Evolutionary conservation across 768 basidiomycete genomes (phyloP), one percentile per base, ranked within the genome.

Genomic region (Exsudoporus frostii): DNA sequence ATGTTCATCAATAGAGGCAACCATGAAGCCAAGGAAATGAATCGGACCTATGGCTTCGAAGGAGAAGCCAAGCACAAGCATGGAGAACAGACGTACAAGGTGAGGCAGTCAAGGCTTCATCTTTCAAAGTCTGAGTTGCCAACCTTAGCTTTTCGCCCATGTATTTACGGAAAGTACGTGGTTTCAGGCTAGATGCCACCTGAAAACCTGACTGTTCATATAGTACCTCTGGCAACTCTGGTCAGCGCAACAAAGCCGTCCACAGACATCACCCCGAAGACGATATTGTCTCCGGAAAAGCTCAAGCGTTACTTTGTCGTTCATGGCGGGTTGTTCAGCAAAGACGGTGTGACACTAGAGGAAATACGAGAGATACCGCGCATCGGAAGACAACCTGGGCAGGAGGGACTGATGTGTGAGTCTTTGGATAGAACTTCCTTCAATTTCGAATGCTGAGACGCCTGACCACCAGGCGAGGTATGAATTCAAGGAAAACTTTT

Each of bases 1-100:
- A 91, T 98, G 79, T 96, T 81, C 70, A 83, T 99, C 67, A 98
- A 99, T 69, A 83, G 96, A 58, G 96, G 96, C 17, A 98, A 98
- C 73, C 96, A 98, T 65, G 93, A 96, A 73, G 86, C 92, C 54
- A 90, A 91, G 68, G 94, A 98, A 42, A 98, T 99, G 97, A 99
- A 99, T 71, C 76, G 87, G 45, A 82, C 86, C 20, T 94, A 96
- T 69, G 93, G 93, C 1, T 95, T 95, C 64, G 92, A 96, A 70
- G 94, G 95, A 37, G 97, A 99, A 74, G 89, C 85, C 29, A 96
- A 96, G 65, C 89, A 96, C 65, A 98, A 99, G 69, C 92, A 96
- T 60, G 94, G 94, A 27, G 94, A 97, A 64, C 86, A 93, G 68
- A 88, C 92, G 0, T 98, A 95, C 76, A 94, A 93, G 80, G 90